These are phyloP conservation scores for Paecilomyces dactylethromorphus DNA, from an alignment of 2,329 filamentous ascomycete species.

Conservation along the genomic window DNA sequence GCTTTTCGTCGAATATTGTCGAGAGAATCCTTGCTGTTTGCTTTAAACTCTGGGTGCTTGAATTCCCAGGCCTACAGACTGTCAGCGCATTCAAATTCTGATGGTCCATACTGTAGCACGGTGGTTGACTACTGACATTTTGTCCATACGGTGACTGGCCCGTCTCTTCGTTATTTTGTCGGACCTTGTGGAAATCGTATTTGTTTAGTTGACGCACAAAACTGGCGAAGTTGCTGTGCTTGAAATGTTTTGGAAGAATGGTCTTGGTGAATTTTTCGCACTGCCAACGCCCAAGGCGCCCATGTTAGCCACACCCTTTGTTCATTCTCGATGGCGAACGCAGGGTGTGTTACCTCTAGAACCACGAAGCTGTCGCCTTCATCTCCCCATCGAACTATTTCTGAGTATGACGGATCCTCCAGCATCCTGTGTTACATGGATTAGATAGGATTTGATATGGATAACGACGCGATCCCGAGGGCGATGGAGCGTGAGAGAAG, in stretches of 20 bases:
- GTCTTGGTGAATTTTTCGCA: conserved; percentile 98
- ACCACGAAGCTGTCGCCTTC: conserved; percentile 95
- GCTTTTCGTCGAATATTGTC: conserved; percentile 96
- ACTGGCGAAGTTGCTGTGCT: conserved; percentile 97
- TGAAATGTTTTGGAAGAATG: conserved; percentile 96
- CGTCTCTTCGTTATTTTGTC: conserved; percentile 81
- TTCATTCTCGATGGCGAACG: neutral
- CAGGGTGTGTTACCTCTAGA: conserved; percentile 62
- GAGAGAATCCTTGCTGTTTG: conserved; percentile 90
- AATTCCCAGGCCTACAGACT: conserved; percentile 77
- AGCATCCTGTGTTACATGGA: conserved; percentile 63
- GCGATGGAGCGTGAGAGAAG: conserved; percentile 6
- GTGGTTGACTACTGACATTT: conserved; percentile 51
- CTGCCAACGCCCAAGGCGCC: conserved; percentile 40
- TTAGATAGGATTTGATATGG: conserved; percentile 5
- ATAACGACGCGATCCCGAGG: conserved; percentile 2
- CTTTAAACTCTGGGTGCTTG: conserved; percentile 92
- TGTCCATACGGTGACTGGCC: conserved; percentile 74
- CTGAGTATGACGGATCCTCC: conserved; percentile 86
- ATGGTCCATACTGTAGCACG: neutral
- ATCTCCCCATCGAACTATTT: conserved; percentile 92
- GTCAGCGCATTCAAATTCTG: neutral
- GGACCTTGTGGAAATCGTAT: conserved; percentile 97
- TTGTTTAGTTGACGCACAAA: conserved; percentile 96
- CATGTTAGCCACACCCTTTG: conserved; percentile 6